These are phyloP conservation scores for Umbelopsis vinacea DNA, from an alignment of 192 early-diverging fungal genomes.

Conservation along the genomic window DNA sequence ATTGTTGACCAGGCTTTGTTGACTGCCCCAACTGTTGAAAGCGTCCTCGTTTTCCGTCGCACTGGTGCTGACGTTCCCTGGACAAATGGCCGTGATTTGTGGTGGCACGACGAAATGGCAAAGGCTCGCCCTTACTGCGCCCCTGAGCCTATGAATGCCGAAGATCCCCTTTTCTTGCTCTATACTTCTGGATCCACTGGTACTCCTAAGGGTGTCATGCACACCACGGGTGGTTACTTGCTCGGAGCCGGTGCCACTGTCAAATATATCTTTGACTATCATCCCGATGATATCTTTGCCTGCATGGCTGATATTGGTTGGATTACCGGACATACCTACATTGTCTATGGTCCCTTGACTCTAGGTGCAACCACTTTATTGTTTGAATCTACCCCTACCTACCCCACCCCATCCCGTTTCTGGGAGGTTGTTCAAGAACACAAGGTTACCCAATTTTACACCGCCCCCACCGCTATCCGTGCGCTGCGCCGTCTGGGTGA, in stretches of 20 bases:
- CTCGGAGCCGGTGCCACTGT: conserved; percentile 79
- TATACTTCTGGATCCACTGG: conserved; percentile 94
- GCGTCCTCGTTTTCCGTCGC: conserved; percentile 87
- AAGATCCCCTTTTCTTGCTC: conserved; percentile 94
- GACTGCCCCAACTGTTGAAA: conserved; percentile 69
- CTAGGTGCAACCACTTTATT: conserved; percentile 90
- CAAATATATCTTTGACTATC: conserved; percentile 95
- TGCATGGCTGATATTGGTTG: conserved; percentile 97
- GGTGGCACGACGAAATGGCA: conserved; percentile 90
- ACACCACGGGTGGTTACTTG: conserved; percentile 93
- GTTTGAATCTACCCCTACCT: conserved; percentile 94
- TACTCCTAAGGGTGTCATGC: conserved; percentile 91
- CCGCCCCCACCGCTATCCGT: conserved; percentile 95
- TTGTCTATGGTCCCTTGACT: conserved; percentile 84
- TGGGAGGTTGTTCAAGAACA: conserved; percentile 87
- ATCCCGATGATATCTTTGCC: conserved; percentile 85
- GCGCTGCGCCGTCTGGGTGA: conserved; percentile 87
- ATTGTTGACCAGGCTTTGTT: conserved; percentile 89
- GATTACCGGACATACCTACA: conserved; percentile 88
- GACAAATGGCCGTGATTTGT: conserved; percentile 75
- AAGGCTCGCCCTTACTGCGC: conserved; percentile 88
- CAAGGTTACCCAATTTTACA: conserved; percentile 97
- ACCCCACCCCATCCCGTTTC: conserved; percentile 82
- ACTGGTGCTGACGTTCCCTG: conserved; percentile 84
- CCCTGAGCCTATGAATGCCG: conserved; percentile 79